Base-by-base conservation (phyloP, 257 asterid genomes). In the Pogostemon cablin region DNA sequence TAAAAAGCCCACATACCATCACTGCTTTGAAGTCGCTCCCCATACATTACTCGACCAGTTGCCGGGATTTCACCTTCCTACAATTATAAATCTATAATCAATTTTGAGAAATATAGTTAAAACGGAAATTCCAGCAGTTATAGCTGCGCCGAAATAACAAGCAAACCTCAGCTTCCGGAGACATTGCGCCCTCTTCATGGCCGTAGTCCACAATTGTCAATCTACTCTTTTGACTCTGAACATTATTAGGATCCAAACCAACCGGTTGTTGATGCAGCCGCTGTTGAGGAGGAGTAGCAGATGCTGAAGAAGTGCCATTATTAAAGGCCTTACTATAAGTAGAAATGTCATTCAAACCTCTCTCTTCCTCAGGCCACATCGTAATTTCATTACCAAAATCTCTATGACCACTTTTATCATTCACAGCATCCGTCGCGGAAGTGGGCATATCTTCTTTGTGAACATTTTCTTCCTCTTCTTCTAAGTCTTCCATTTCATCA, bases 141-240 rank as follows among this genome's bases (percentile, higher is more conserved):
- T 53, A 59, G 38, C n/a, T 5, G 48, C 32, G 7, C 43, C 20
- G 0, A 37, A 25, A 67, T 17, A 54, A 60, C 17, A 55, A 20
- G 15, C 44, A 67, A 72, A 90, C 98, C 97, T 90, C 98, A 20
- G 85, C 79, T 52, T 92, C 98, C n/a, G 97, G 97, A 43, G 98
- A 86, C 91, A 92, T 75, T 1, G 87, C 91, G 5, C 85, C 90
- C 76, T 90, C 98, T 76, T 90, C 98, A 2, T 92, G 97, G 46
- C 91, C 98, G 42, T 92, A 92, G 82, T 90, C 96, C 66, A 89
- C 96, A 40, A 90, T 89, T 10, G 89, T 77, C 72, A 82, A 64
- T 37, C 81, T 82, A 37, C 61, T 79, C 81, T 79, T 81, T 58
- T 80, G 80, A 71, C 9, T 77, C 69, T 75, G 81, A 75, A 43